These are phyloP conservation scores for Coemansia sp. DNA, from an alignment of 192 early-diverging fungal species.

Conservation along the genomic window DNA sequence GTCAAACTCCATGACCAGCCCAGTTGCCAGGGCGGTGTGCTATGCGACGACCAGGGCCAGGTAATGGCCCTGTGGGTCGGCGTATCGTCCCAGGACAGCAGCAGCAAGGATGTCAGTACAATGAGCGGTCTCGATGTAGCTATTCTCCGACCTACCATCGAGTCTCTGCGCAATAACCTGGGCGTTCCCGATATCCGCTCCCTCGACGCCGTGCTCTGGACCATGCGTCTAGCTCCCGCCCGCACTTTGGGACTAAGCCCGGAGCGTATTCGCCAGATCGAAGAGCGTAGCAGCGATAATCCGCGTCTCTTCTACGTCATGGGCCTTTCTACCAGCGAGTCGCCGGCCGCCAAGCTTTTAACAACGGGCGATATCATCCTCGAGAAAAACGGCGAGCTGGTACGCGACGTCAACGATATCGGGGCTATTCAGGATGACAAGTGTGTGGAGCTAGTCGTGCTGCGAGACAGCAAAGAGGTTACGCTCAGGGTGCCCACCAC, in stretches of 20 bases:
- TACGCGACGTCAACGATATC: constrained; percentile 64
- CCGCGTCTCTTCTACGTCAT: constrained; percentile 62
- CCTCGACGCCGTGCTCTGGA: constrained; percentile 70
- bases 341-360: constrained; percentile 57
- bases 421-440: constrained; percentile 55
- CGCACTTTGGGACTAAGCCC: constrained; percentile 66
- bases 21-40: constrained; percentile 67
- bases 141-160: constrained; percentile 46
- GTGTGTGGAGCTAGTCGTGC: constrained; percentile 58
- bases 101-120: constrained; percentile 64
- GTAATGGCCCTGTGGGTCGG: constrained; percentile 69
- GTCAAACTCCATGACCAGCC: constrained; percentile 71
- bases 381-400: constrained; percentile 60
- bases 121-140: constrained; percentile 57
- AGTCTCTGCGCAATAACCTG: constrained; percentile 51
- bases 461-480: constrained; percentile 76
- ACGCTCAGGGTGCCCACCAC: constrained; percentile 68
- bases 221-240: constrained; percentile 69
- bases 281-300: constrained; percentile 48
- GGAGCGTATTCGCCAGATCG: constrained; percentile 59
- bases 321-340: constrained; percentile 57
- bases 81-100: constrained; percentile 71
- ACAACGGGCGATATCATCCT: constrained; percentile 70
- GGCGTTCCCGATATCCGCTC: constrained; percentile 58
- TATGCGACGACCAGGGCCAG: constrained; percentile 60